Base-by-base conservation (phyloP, 2,329 filamentous ascomycete genomes). In the Cylindrodendrum hubeiense region DNA sequence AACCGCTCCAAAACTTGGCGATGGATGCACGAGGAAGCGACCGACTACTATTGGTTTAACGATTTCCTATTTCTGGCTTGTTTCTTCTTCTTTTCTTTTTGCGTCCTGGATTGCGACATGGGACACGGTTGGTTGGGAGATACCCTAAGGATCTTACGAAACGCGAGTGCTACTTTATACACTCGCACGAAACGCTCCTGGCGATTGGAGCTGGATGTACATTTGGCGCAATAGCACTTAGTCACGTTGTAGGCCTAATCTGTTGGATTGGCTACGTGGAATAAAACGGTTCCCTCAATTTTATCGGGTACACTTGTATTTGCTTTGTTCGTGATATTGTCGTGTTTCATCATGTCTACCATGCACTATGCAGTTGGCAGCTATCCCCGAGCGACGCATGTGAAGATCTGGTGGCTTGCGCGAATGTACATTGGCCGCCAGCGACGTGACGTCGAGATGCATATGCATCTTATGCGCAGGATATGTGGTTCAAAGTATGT, bases 141-240 rank as follows among this genome's bases (percentile, higher is more conserved):
- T 63, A 63, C 60, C 60, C 52, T 46, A 33, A 33, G 46, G 54
- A 49, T n/a, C 13, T 44, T 41, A 58, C 41, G 52, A 63, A 56
- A 57, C 44, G 22, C 6, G 44, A 24, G 44, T 47, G 44, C 17
- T n/a, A n/a, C 44, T n/a, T 17, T 8, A 47, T 46, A 24, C 44
- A 47, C 53, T 22, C 44, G 51, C 44, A 63, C 37, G 47, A 57
- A 52, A 63, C 46, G 9, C 30, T 51, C 46, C 49, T 26, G 22
- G 34, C 22, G 43, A 46, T 26, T 52, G 49, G 53, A 46, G 53
- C 33, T 52, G 30, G 12, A 44, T 62, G 47, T 52, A 56, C 17
- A 24, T 47, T 30, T 43, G 44, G 44, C 44, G 44, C 22, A 28
- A 47, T 22, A 10, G 43, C 15, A n/a, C 17, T 6, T 28, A 47